These are phyloP conservation scores for Mucor plumbeus DNA, from an alignment of 371 early-diverging fungal genomes.

Conservation along the genomic window DNA sequence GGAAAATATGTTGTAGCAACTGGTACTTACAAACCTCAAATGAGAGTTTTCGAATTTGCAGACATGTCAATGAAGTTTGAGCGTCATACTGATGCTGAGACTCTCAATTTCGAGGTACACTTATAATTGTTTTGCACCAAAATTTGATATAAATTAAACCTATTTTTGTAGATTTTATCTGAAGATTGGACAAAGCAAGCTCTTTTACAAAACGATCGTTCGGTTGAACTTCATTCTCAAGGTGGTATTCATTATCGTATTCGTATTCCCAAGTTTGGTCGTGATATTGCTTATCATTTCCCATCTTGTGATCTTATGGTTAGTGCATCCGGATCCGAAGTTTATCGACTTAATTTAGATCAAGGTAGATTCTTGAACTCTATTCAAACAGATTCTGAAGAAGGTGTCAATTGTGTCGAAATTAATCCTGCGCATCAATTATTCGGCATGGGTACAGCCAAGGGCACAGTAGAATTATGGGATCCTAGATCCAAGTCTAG, in stretches of 20 bases:
- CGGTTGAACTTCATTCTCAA: slow-evolving; percentile 97
- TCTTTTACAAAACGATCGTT: slow-evolving; percentile 90
- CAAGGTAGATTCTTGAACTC: slow-evolving; percentile 94
- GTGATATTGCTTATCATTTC: slow-evolving; percentile 91
- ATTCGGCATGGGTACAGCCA: slow-evolving; percentile 88
- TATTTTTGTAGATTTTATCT: slow-evolving; percentile 70
- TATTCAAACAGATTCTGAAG: slow-evolving; percentile 73
- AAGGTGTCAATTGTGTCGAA: slow-evolving; percentile 81
- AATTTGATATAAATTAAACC: too few species aligned
- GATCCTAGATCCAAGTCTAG: slow-evolving; percentile 83
- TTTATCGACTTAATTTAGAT: slow-evolving; percentile 94
- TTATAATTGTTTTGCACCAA: background rate
- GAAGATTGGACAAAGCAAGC: slow-evolving; percentile 99
- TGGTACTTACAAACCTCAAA: slow-evolving; percentile 98
- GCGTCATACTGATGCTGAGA: slow-evolving; percentile 95
- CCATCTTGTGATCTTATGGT: slow-evolving; percentile 92
- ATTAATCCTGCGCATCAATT: slow-evolving; percentile 94
- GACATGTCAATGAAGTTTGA: slow-evolving; percentile 98
- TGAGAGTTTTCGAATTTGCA: slow-evolving; percentile 92
- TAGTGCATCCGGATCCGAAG: slow-evolving; percentile 81
- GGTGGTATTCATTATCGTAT: slow-evolving; percentile 95
- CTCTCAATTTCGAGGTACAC: slow-evolving; percentile 82
- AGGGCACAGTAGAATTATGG: slow-evolving; percentile 94
- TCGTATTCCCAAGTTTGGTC: slow-evolving; percentile 96
- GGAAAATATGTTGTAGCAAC: slow-evolving; percentile 91